Conservation (phyloP, 1,284 basidiomycete genomes). For the Puccinia polysora region DNA sequence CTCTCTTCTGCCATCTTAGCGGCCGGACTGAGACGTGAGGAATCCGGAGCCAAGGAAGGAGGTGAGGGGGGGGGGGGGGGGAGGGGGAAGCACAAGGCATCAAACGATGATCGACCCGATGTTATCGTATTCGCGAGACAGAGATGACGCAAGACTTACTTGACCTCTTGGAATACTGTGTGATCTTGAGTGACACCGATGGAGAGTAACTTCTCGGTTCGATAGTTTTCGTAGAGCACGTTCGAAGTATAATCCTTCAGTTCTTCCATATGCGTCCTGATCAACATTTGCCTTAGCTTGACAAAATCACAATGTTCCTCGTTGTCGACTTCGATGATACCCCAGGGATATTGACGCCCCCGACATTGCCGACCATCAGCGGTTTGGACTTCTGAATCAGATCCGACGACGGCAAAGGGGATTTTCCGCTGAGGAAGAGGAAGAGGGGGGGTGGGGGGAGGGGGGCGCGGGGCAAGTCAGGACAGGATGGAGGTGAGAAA, state of each 20-base stretch:
- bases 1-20: slow-evolving; percentile 92
- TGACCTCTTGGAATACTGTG: slow-evolving; percentile 95
- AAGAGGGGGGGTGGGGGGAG: neutral
- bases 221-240: slow-evolving; percentile 90
- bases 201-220: slow-evolving; percentile 83
- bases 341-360: slow-evolving; percentile 92
- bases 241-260: slow-evolving; percentile 89
- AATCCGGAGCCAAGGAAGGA: neutral
- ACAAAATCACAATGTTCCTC: slow-evolving; percentile 97
- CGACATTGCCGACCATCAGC: slow-evolving; percentile 82
- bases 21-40: slow-evolving; percentile 64
- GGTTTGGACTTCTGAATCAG: slow-evolving; percentile 71
- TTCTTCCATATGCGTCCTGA: slow-evolving; percentile 97
- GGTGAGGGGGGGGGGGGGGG: too few species aligned
- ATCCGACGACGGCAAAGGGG: slow-evolving; percentile 93
- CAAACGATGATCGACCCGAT: too few species aligned
- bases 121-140: too few species aligned
- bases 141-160: too few species aligned
- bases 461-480: neutral
- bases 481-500: neutral
- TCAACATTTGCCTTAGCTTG: slow-evolving; percentile 95
- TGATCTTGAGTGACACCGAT: slow-evolving; percentile 97
- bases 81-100: too few species aligned
- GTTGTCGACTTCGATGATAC: slow-evolving; percentile 94
- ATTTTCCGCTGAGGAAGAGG: slow-evolving; percentile 67